Conservation (phyloP, 2,329 filamentous ascomycete genomes). For the Sarocladium kiliense region DNA sequence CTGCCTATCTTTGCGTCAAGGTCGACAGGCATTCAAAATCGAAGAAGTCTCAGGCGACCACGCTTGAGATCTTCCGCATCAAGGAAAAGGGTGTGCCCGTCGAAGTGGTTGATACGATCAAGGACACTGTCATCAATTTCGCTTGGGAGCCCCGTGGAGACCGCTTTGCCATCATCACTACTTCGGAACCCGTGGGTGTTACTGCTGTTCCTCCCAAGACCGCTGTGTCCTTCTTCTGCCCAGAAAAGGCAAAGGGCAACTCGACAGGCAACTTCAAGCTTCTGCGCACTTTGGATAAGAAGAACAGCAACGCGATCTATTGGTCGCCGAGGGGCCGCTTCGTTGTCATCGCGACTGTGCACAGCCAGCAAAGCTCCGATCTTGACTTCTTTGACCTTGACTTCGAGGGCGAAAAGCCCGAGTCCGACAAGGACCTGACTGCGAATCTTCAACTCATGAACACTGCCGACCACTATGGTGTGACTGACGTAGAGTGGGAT, state of each 20-base stretch:
- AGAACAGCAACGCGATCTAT: conserved; percentile 99
- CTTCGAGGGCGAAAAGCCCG: conserved; percentile 94
- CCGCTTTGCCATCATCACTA: conserved; percentile 95
- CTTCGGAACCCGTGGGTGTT: conserved; percentile 72
- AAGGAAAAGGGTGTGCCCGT: conserved; percentile 97
- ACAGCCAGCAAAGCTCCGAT: conserved; percentile 89
- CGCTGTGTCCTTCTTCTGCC: conserved; percentile 90
- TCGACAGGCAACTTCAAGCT: conserved; percentile 92
- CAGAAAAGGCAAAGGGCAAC: conserved; percentile 83
- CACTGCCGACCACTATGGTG: conserved; percentile 89
- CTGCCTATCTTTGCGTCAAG: conserved; percentile 93
- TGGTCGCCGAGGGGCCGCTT: conserved; percentile 96
- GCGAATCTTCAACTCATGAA: conserved; percentile 96
- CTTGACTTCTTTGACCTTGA: conserved; percentile 98
- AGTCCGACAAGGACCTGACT: conserved; percentile 87
- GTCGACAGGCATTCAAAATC: conserved; percentile 98
- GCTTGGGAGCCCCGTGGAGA: conserved; percentile 98
- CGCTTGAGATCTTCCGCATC: conserved; percentile 96
- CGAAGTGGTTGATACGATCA: conserved; percentile 95
- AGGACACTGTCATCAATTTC: conserved; percentile 99
- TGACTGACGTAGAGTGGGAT: conserved; percentile 98
- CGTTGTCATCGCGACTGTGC: conserved; percentile 87
- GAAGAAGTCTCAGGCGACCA: conserved; percentile 96
- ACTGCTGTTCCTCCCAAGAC: conserved; percentile 90
- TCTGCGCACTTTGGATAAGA: conserved; percentile 92